These are phyloP conservation scores for Bacidia rubella DNA, from an alignment of 495 filamentous ascomycete species.

Conservation along the genomic window DNA sequence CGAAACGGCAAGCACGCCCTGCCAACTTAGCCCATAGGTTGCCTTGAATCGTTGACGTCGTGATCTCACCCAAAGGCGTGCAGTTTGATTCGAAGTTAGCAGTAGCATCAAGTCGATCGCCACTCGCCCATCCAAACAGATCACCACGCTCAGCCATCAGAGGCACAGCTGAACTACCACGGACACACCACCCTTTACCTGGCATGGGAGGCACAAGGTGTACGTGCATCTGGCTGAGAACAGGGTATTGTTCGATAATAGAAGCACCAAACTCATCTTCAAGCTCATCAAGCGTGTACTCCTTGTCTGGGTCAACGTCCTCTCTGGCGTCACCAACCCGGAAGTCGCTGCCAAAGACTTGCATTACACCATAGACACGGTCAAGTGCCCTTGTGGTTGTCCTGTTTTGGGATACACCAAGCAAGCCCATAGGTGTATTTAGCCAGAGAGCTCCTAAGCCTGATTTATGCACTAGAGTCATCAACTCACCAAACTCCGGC, in stretches of 20 bases:
- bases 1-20: background rate
- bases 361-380: background rate
- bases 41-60: background rate
- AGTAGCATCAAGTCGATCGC: background rate
- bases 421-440: slow-evolving; percentile 11
- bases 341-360: slow-evolving; percentile 1
- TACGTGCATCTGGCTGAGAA: slow-evolving; percentile 11
- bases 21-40: background rate
- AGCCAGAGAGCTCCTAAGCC: slow-evolving; percentile 7
- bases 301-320: slow-evolving; percentile 2
- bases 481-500: slow-evolving; percentile 2
- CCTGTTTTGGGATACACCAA: slow-evolving; percentile 8
- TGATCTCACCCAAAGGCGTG: background rate
- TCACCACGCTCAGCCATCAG: background rate
- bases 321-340: slow-evolving; percentile 4
- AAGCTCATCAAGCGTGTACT: slow-evolving; percentile 4
- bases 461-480: slow-evolving; percentile 5
- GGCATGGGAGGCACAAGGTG: slow-evolving; percentile 1
- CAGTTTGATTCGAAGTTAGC: background rate
- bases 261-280: slow-evolving; percentile 8
- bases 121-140: slow-evolving; percentile 1
- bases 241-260: slow-evolving; percentile 3
- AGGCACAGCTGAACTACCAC: background rate
- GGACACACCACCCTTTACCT: slow-evolving; percentile 1
- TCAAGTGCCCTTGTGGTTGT: slow-evolving; percentile 8